Evolutionary conservation across 2,329 filamentous ascomycete genomes (phyloP).

Genomic region (Simplicillium sp.): DNA sequence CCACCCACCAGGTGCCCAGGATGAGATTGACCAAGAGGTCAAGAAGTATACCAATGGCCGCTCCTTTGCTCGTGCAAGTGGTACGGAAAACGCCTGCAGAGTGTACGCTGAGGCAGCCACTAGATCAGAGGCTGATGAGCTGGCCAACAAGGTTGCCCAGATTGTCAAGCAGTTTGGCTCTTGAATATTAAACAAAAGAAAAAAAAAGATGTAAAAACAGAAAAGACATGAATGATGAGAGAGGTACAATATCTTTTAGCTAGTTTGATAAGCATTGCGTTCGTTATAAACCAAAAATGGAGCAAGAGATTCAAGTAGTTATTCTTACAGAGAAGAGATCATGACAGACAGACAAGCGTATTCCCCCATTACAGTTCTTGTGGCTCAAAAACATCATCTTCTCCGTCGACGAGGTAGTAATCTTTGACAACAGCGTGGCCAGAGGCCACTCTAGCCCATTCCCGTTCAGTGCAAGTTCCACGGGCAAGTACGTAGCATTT

Average conservation of each 20-base stretch:
- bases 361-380: too few species aligned
- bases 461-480: slow-evolving; percentile 44
- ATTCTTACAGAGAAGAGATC: too few species aligned
- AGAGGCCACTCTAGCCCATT: slow-evolving; percentile 38
- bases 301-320: too few species aligned
- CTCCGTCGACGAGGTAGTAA: slow-evolving; percentile 16
- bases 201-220: neutral
- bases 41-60: slow-evolving; percentile 85
- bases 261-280: neutral
- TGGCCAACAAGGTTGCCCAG: slow-evolving; percentile 73
- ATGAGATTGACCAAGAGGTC: slow-evolving; percentile 77
- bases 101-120: slow-evolving; percentile 94
- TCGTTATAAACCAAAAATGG: too few species aligned
- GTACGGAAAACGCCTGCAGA: slow-evolving; percentile 91
- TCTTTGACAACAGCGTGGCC: slow-evolving; percentile 40
- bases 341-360: too few species aligned
- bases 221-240: neutral
- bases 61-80: slow-evolving; percentile 84
- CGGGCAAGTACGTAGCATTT: too few species aligned
- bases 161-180: slow-evolving; percentile 54
- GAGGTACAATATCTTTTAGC: neutral
- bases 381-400: too few species aligned
- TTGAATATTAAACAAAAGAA: slow-evolving; percentile 4
- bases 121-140: slow-evolving; percentile 79
- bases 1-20: slow-evolving; percentile 69